Base-by-base conservation (phyloP, 768 basidiomycete species). In the Mycena metata region DNA sequence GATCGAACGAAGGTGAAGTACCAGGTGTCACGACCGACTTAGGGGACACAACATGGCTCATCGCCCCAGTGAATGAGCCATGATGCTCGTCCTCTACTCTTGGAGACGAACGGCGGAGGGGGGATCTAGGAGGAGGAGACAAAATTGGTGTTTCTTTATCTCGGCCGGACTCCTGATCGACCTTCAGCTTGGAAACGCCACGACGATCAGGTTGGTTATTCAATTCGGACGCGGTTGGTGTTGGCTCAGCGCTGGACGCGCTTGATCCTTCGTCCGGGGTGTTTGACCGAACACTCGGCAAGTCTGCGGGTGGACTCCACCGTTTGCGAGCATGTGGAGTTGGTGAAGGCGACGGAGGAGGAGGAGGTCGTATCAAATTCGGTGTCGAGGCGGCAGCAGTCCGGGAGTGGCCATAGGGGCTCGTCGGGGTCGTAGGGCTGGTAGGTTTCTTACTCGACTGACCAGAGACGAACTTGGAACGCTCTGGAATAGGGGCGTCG, bases 381-480 rank as follows among this genome's bases (percentile, higher is more conserved):
- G 91, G 90, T 1, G 91, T 89, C 3, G 91, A 91, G 19, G 88
- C 84, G 26, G 86, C 83, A 0, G 85, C 86, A 49, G 83, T 81
- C 21, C 85, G 83, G 12, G 79, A 66, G 33, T 80, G 79, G 35
- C 80, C 80, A 70, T 85, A 83, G 36, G 81, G 81, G 47, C 78
- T 74, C 39, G 68, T 56, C 33, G 60, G 42, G 35, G 68, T 74
- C 24, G 75, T 39, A 45, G 74, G 58, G 66, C 69, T 63, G 59
- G 58, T 67, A 50, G 21, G 36, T 16, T 72, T 64, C 70, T 67
- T 81, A 61, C 74, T 80, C 17, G 74, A 76, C 71, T 82, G 82
- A 19, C 84, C 86, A 30, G 80, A 78, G 46, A 88, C 78, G 73
- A 82, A 78, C 72, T 84, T 90, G 35, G 81, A 81, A 54, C 82